These are phyloP conservation scores for Melastoma candidum DNA, from an alignment of 441 rosid species.

Conservation along the genomic window DNA sequence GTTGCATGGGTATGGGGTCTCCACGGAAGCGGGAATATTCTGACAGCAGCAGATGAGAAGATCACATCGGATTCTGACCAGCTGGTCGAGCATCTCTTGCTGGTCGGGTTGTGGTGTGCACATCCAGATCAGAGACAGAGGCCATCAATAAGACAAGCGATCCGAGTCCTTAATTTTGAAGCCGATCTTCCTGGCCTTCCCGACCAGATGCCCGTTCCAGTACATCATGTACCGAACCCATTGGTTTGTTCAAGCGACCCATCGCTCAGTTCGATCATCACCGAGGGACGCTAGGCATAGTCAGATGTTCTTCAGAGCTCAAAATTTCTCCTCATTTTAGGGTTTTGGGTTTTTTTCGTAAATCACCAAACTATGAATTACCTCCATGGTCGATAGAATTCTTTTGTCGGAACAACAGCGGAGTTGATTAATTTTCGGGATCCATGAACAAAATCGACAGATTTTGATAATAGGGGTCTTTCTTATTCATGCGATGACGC, in stretches of 20 bases:
- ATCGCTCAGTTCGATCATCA: slow-evolving; percentile 18
- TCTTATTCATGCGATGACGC: too few species aligned
- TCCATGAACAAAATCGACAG: too few species aligned
- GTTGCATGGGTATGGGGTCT: slow-evolving; percentile 45
- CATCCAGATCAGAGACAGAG: slow-evolving; percentile 24
- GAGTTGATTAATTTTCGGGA: too few species aligned
- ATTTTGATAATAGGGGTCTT: too few species aligned
- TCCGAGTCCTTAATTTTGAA: slow-evolving; percentile 49
- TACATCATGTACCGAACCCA: slow-evolving; percentile 18
- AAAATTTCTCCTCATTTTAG: too few species aligned
- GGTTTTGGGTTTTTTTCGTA: too few species aligned
- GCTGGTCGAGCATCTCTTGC: slow-evolving; percentile 22
- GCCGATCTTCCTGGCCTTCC: slow-evolving; percentile 34
- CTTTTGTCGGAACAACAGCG: too few species aligned
- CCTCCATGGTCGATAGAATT: too few species aligned
- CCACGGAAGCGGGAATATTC: slow-evolving; percentile 20
- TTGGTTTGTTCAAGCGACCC: slow-evolving; percentile 12
- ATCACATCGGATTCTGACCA: slow-evolving; percentile 15
- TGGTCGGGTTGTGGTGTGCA: slow-evolving; percentile 41
- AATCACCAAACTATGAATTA: too few species aligned
- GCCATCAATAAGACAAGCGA: slow-evolving; percentile 13
- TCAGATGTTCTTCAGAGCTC: too few species aligned
- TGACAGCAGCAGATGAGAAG: slow-evolving; percentile 21
- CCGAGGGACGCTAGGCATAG: slow-evolving; percentile 18
- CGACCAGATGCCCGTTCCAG: slow-evolving; percentile 29